phyloP scores from a whole-genome alignment of 371 early-diverging fungal species.

The Umbelopsis sp. region DNA sequence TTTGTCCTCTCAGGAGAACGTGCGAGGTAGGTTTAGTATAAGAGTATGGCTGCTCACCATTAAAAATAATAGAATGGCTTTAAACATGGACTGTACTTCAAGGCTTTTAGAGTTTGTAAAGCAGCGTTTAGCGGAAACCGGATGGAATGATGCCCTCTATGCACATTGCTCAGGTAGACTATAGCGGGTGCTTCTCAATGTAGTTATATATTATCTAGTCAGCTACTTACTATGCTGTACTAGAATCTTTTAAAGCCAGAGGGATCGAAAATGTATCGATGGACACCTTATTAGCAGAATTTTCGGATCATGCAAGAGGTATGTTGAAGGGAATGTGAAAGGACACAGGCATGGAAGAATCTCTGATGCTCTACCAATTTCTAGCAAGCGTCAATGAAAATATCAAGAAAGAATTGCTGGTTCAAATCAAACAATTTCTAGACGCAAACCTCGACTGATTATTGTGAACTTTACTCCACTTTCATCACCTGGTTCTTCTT shows the following conservation, averaged over 20 bases:
- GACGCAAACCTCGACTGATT: conserved; percentile 30
- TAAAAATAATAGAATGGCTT: too few species aligned
- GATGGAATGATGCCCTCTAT: conserved; percentile 36
- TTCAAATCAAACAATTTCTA: conserved; percentile 30
- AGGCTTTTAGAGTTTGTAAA: conserved; percentile 31
- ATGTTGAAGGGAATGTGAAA: background rate
- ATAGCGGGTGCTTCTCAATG: background rate
- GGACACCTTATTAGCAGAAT: conserved; percentile 25
- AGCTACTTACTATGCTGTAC: too few species aligned
- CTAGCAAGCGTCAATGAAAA: conserved; percentile 33
- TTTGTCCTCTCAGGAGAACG: conserved; percentile 42
- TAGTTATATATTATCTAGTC: background rate
- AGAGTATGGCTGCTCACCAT: background rate
- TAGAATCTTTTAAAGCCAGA: conserved; percentile 18
- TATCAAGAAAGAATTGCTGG: conserved; percentile 34
- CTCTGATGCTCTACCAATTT: background rate
- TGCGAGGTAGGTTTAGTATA: conserved; percentile 24
- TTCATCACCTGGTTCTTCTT: conserved; percentile 5
- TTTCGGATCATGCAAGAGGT: conserved; percentile 34
- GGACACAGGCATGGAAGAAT: background rate
- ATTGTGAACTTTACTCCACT: background rate
- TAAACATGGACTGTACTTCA: background rate
- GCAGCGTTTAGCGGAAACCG: conserved; percentile 30
- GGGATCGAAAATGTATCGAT: conserved; percentile 23
- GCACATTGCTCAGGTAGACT: conserved; percentile 35